phyloP scores from a whole-genome alignment of 2,329 filamentous ascomycete species.

The Ascosphaera aggregata region DNA sequence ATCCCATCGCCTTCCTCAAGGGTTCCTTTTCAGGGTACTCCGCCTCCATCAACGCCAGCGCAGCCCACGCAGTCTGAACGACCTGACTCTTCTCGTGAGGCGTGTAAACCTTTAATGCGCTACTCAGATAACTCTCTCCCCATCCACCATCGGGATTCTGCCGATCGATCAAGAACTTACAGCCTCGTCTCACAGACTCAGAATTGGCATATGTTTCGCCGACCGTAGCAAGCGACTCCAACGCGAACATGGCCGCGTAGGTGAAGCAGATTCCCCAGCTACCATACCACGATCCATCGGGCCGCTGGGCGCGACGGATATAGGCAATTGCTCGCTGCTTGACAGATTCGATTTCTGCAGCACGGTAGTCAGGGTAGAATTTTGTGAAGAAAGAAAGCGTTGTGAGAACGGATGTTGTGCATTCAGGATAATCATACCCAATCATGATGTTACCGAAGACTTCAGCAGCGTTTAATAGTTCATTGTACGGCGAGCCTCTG shows the following conservation, averaged over 20 bases:
- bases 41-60: slow-evolving; percentile 62
- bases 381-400: slow-evolving; percentile 62
- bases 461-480: slow-evolving; percentile 82
- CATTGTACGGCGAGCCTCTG: slow-evolving; percentile 53
- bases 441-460: slow-evolving; percentile 97
- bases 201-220: slow-evolving; percentile 66
- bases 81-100: slow-evolving; percentile 69
- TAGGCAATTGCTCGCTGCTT: slow-evolving; percentile 53
- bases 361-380: slow-evolving; percentile 59
- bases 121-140: slow-evolving; percentile 84
- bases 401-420: slow-evolving; percentile 84
- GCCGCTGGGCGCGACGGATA: slow-evolving; percentile 55
- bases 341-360: slow-evolving; percentile 48
- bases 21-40: slow-evolving; percentile 52
- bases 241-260: slow-evolving; percentile 88
- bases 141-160: slow-evolving; percentile 83
- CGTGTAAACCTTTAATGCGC: slow-evolving; percentile 50
- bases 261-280: slow-evolving; percentile 98
- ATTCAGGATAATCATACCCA: slow-evolving; percentile 95
- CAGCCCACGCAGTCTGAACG: slow-evolving; percentile 83
- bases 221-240: slow-evolving; percentile 61
- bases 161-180: slow-evolving; percentile 63
- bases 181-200: slow-evolving; percentile 45
- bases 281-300: slow-evolving; percentile 91
- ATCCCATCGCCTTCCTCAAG: slow-evolving; percentile 47